Conservation (phyloP, 805 yeast genomes). For the Cyberlindnera mycetangii region DNA sequence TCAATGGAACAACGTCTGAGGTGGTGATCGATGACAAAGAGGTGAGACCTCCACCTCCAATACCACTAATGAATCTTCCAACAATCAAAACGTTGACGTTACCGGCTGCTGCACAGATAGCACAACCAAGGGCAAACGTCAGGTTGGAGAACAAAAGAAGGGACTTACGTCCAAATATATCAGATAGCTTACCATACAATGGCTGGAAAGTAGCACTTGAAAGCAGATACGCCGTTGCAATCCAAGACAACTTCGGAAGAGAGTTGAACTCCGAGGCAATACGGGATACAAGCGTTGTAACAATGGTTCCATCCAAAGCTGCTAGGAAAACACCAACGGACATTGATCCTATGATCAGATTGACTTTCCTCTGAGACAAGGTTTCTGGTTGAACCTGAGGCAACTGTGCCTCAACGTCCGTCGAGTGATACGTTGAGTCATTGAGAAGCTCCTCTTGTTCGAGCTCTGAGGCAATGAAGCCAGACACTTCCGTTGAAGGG, state of each 20-base stretch:
- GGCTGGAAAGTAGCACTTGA: constrained; percentile 76
- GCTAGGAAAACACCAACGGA: constrained; percentile 53
- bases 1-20: constrained; percentile 72
- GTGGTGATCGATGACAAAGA: constrained; percentile 70
- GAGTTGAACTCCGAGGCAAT: constrained; percentile 70
- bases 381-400: constrained; percentile 1
- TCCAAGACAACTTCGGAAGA: constrained; percentile 64
- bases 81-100: constrained; percentile 46
- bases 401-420: constrained; percentile 14
- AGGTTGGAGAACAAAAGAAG: constrained; percentile 48
- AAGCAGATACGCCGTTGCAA: constrained; percentile 66
- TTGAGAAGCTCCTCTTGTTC: constrained; percentile 29
- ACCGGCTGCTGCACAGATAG: constrained; percentile 51
- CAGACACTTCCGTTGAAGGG: constrained; percentile 32
- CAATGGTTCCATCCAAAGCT: constrained; percentile 65
- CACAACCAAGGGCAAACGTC: constrained; percentile 55
- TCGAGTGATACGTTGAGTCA: constrained; percentile 18
- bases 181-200: constrained; percentile 65
- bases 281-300: constrained; percentile 59
- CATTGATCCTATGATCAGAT: constrained; percentile 39
- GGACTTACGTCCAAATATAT: constrained; percentile 65
- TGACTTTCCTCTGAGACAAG: constrained; percentile 20
- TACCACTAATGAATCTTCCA: constrained; percentile 71
- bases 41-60: constrained; percentile 88
- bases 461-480: constrained; percentile 33